Base-by-base conservation (phyloP, 83 land plant species). In the Thuja plicata region DNA sequence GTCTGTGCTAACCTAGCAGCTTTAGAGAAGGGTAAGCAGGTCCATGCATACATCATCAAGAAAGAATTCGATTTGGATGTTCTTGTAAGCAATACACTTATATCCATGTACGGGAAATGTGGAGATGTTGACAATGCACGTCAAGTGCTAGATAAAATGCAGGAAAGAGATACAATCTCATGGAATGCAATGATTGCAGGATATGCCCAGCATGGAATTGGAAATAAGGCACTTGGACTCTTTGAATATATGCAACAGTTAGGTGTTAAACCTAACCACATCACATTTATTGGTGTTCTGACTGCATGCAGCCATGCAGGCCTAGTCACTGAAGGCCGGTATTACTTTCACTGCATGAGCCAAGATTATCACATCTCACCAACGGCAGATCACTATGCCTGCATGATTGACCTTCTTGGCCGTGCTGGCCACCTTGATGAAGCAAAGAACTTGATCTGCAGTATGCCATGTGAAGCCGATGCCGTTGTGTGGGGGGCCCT, bases 381-480 rank as follows among this genome's bases (percentile, higher is more conserved):
- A 40, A 16, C 37, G 32, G 57, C 30, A 24, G 62, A 78, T 41
- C 89, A 88, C 32, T 78, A 48, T 84, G 89, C 89, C 60, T 88
- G 89, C 89, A 88, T 87, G 88, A 79, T 87, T 87, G 88, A 87
- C 50, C 88, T 87, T 46, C 88, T 87, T 40, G 88, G 88, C 46
- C 79, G 88, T 37, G 79, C 88, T 6, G 88, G 88, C 16, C 80
- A 87, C 30, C 88, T 87, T 60, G 45, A 71, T 37, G 88, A 87
- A 27, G 89, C 88, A 38, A 80, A 87, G 48, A 35, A 71, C 30
- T 71, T 87, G 21, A 87, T 87, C 17, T 38, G 70, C 21, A 13
- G 30, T 35, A 87, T 87, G 88, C 82, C 88, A 32, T 21, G 24
- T 21, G 45, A 71, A 17, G 79, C 88, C 1, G 79, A 66, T 37